Percentiles rank a stretch among this genome's conserved stretches.
These are phyloP conservation scores for Xylaria sp. DNA, from an alignment of 2,329 filamentous ascomycete genomes.

Conservation along the genomic window DNA sequence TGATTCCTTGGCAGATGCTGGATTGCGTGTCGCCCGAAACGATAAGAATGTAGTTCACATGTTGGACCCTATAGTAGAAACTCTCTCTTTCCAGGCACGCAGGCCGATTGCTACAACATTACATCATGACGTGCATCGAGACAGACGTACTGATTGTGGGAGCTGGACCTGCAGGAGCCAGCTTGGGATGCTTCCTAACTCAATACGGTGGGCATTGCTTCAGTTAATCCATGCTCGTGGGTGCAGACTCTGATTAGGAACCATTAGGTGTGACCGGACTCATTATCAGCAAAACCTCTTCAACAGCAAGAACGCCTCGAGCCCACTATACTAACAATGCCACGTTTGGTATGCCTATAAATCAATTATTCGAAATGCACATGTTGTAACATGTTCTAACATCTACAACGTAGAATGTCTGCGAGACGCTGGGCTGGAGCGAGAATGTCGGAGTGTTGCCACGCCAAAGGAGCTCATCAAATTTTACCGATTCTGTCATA, in stretches of 20 bases:
- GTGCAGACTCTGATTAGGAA: constrained; percentile 5
- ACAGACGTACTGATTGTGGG: constrained; percentile 35
- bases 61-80: neutral
- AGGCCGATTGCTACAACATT: neutral
- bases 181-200: constrained; percentile 30
- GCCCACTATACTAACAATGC: constrained; percentile 34
- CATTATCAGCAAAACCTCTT: constrained; percentile 33
- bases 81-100: neutral
- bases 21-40: neutral
- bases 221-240: too few species aligned
- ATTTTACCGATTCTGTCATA: constrained; percentile 33
- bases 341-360: constrained; percentile 25
- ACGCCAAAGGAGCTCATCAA: constrained; percentile 31
- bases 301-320: constrained; percentile 32
- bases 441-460: constrained; percentile 22
- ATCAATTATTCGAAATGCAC: neutral
- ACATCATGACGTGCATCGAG: constrained; percentile 29
- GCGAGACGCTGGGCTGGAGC: constrained; percentile 30
- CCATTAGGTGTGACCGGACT: constrained; percentile 31
- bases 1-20: constrained; percentile 3
- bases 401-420: constrained; percentile 26
- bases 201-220: constrained; percentile 23
- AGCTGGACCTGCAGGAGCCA: constrained; percentile 34
- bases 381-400: constrained; percentile 22
- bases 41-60: neutral